Base-by-base conservation (phyloP, 495 filamentous ascomycete species). In the Tuber melanosporum region DNA sequence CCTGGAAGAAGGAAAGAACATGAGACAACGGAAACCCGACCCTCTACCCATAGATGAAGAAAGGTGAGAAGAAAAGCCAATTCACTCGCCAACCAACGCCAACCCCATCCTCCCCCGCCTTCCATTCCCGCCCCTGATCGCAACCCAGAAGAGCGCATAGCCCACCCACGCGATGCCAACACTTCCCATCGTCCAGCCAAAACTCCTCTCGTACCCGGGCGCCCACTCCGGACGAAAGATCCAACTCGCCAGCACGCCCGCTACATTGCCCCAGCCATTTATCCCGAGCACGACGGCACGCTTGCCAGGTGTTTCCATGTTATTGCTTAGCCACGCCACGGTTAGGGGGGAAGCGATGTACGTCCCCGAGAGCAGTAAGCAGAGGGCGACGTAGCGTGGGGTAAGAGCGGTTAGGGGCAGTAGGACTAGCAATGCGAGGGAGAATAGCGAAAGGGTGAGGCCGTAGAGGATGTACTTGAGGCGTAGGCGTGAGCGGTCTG, bases 231-330 rank as follows among this genome's bases (percentile, higher is more conserved):
- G 75, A 9, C 78, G 79, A 81, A 87, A 90, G 0, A 90, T 79
- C 66, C 85, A 76, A 8, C 86, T 83, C 15, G 84, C 84, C 70
- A 90, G 79, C 10, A 90, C 84, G 41, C 89, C 89, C 0, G 89
- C 89, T 10, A 90, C 80, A 73, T 90, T 90, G 3, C 89, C 89
- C 85, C 86, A 90, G 14, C 89, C 89, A 75, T 90, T 90, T 75
- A 90, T 86, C 1, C 89, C 89, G 41, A 90, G 84, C 41, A 89
- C 82, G 5, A 90, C 80, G 1, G 87, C 84, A 0, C 89, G 84
- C 79, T 89, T 89, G 12, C 88, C 87, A 7, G 81, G 81, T 66
- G 86, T 85, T 41, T 86, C 83, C 10, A 86, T 91, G 77, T 91
- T 91, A 39, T 85, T 86, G 43, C 84, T 83, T 4, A 91, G 79